Percentiles rank a stretch among this genome's conserved stretches.
phyloP scores from a whole-genome alignment of 768 basidiomycete genomes.

The Auricularia heimuer region DNA sequence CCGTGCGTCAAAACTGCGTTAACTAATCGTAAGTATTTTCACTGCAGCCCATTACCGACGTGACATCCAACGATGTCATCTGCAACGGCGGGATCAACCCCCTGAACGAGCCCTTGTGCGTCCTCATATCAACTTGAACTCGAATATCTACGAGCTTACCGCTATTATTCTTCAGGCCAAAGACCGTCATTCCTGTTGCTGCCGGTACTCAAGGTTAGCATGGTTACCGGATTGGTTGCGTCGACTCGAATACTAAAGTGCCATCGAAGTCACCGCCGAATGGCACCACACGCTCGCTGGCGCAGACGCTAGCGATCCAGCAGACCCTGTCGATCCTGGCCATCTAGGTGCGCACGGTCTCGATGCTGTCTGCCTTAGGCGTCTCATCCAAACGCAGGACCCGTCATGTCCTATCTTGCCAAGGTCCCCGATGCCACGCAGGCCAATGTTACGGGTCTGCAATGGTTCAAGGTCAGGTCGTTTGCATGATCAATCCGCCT shows the following conservation, averaged over 20 bases:
- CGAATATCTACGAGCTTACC: not conserved
- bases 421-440: slow-evolving; percentile 36
- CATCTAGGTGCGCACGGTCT: slow-evolving; percentile 50
- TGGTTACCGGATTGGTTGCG: too few species aligned
- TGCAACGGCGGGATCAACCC: slow-evolving; percentile 41
- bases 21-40: slow-evolving; percentile 24
- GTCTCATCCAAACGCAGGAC: not conserved
- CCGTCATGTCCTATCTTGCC: slow-evolving; percentile 25
- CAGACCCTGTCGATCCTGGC: slow-evolving; percentile 37
- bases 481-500: not conserved
- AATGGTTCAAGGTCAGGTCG: slow-evolving; percentile 37
- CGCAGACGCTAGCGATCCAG: slow-evolving; percentile 37
- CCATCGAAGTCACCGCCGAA: slow-evolving; percentile 35
- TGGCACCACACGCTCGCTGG: slow-evolving; percentile 41
- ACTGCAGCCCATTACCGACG: slow-evolving; percentile 42
- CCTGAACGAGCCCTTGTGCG: not conserved
- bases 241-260: not conserved
- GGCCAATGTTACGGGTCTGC: slow-evolving; percentile 33
- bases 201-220: slow-evolving; percentile 30
- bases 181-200: slow-evolving; percentile 35
- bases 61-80: slow-evolving; percentile 43
- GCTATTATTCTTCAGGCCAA: not conserved
- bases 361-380: not conserved
- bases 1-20: slow-evolving; percentile 25
- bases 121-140: not conserved